These are phyloP conservation scores for Apophysomyces variabilis DNA, from an alignment of 371 early-diverging fungal genomes.

Conservation along the genomic window DNA sequence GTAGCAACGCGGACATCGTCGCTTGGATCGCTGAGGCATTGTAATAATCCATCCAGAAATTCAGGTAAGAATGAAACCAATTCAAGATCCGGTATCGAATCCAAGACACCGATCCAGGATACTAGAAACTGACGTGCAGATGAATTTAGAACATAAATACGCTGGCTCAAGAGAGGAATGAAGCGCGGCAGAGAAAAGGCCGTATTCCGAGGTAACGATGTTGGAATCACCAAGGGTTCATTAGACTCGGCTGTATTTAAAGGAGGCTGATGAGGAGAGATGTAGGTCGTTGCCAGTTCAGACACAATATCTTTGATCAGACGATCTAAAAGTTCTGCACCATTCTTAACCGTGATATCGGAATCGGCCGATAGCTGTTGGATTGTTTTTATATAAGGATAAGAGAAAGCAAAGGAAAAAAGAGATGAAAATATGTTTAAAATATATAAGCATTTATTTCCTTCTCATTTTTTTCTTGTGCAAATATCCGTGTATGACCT, in stretches of 20 bases:
- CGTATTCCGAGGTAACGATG: slow-evolving; percentile 38
- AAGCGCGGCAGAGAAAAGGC: slow-evolving; percentile 86
- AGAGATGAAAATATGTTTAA: not conserved
- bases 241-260: slow-evolving; percentile 34
- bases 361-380: slow-evolving; percentile 75
- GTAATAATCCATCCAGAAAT: slow-evolving; percentile 86
- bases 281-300: slow-evolving; percentile 80
- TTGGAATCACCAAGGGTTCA: slow-evolving; percentile 24
- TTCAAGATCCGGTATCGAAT: slow-evolving; percentile 89
- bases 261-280: slow-evolving; percentile 36
- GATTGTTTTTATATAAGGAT: slow-evolving; percentile 53
- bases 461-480: not conserved
- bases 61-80: slow-evolving; percentile 84
- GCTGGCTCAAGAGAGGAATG: slow-evolving; percentile 86
- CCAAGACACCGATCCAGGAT: slow-evolving; percentile 86
- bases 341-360: slow-evolving; percentile 84
- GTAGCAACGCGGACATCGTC: slow-evolving; percentile 82
- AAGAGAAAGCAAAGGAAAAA: not conserved
- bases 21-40: slow-evolving; percentile 84
- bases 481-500: slow-evolving; percentile 9
- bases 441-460: not conserved
- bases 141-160: slow-evolving; percentile 85
- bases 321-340: slow-evolving; percentile 86
- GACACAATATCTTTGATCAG: slow-evolving; percentile 92
- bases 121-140: slow-evolving; percentile 87